phyloP scores from a whole-genome alignment of 768 basidiomycete genomes.

The Collybia sordida region DNA sequence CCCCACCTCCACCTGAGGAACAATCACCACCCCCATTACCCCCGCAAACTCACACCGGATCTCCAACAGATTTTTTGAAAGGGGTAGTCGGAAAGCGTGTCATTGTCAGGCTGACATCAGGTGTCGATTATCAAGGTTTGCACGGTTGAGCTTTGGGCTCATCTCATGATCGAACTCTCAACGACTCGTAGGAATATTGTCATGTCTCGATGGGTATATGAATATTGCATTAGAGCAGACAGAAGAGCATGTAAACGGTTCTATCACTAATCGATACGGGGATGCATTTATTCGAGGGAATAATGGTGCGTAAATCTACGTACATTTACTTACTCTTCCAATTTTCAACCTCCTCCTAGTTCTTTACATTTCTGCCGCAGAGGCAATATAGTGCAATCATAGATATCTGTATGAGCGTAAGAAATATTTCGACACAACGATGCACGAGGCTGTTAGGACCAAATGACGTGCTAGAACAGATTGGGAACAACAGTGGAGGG shows the following conservation, averaged over 20 bases:
- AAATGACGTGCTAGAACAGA: too few relatives aligned
- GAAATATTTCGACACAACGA: too few relatives aligned
- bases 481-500: too few relatives aligned
- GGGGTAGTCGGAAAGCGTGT: slow-evolving; percentile 96
- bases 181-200: slow-evolving; percentile 68
- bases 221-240: slow-evolving; percentile 98
- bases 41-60: slow-evolving; percentile 57
- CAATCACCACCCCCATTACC: slow-evolving; percentile 49
- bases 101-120: slow-evolving; percentile 87
- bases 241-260: slow-evolving; percentile 89
- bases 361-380: slow-evolving; percentile 77
- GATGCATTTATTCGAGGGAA: slow-evolving; percentile 96
- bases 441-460: too few relatives aligned
- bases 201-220: slow-evolving; percentile 98
- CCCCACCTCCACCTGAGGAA: slow-evolving; percentile 30
- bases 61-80: slow-evolving; percentile 91
- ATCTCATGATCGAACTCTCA: background rate
- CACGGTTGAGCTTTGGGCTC: slow-evolving; percentile 1
- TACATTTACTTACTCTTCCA: background rate
- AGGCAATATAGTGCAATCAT: slow-evolving; percentile 36
- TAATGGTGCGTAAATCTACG: slow-evolving; percentile 57
- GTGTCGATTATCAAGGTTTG: slow-evolving; percentile 91
- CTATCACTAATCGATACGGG: slow-evolving; percentile 87
- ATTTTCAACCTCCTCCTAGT: slow-evolving; percentile 38
- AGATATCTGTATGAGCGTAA: too few relatives aligned